Percentiles rank a stretch among this genome's conserved stretches.
Conservation (phyloP, 306 rosid genomes). For the Hippophae rhamnoides region DNA sequence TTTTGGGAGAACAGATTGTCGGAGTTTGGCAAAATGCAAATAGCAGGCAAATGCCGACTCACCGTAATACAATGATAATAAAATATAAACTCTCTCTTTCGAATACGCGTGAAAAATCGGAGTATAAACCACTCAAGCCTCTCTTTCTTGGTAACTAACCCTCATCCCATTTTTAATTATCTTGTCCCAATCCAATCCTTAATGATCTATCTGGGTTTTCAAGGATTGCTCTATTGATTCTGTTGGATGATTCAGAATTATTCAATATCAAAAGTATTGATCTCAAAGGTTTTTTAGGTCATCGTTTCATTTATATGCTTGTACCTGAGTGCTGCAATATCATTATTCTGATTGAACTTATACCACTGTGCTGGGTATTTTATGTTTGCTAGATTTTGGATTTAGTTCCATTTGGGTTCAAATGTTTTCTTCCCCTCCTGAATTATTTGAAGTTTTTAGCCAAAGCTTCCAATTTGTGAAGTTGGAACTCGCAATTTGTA, state of each 20-base stretch:
- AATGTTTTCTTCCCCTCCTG: not conserved
- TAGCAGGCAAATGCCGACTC: too few species aligned
- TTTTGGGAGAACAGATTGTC: too few species aligned
- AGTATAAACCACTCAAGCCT: conserved; percentile 10
- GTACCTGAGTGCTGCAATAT: not conserved
- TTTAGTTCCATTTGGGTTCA: conserved; percentile 9
- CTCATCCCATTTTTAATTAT: conserved; percentile 6
- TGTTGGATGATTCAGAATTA: not conserved
- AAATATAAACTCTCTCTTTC: conserved; percentile 12
- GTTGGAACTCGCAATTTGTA: not conserved
- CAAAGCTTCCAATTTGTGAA: not conserved
- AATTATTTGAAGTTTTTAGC: not conserved
- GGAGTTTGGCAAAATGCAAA: too few species aligned
- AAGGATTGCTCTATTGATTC: conserved; percentile 6
- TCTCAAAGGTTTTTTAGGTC: not conserved
- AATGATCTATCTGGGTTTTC: conserved; percentile 13
- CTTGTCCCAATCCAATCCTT: conserved; percentile 11
- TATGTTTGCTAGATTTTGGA: conserved; percentile 9
- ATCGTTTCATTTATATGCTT: conserved; percentile 2
- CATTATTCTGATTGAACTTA: conserved; percentile 22
- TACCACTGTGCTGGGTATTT: not conserved
- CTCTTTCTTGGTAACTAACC: conserved; percentile 24
- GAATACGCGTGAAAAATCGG: conserved; percentile 70
- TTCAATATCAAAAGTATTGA: not conserved
- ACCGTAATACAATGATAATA: not conserved